Evolutionary conservation across 1,284 basidiomycete genomes (phyloP).

Genomic region (Meira nashicola): DNA sequence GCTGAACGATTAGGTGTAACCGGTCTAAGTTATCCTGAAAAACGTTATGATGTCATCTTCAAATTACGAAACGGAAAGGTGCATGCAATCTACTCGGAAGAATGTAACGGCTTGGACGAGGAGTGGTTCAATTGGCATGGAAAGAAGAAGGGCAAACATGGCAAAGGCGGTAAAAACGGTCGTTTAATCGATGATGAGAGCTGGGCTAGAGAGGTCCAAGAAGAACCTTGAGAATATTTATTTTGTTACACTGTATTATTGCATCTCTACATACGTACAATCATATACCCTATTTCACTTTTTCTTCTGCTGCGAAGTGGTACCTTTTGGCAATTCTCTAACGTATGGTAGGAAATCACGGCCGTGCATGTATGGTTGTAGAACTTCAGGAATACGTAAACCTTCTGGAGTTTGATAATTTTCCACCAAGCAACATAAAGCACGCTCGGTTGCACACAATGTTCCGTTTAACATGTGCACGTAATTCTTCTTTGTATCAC

Average conservation of each 20-base stretch:
- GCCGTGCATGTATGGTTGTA: conserved; percentile 93
- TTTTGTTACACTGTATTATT: conserved; percentile 1
- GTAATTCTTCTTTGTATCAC: conserved; percentile 50
- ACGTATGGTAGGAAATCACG: conserved; percentile 85
- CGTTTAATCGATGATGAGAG: conserved; percentile 14
- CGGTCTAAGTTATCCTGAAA: conserved; percentile 10
- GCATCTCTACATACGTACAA: neutral
- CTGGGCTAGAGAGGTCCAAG: conserved; percentile 10
- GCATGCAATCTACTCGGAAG: conserved; percentile 13
- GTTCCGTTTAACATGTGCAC: conserved; percentile 64
- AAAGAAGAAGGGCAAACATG: conserved; percentile 10
- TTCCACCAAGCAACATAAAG: conserved; percentile 94
- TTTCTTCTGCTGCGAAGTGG: conserved; percentile 64
- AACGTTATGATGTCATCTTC: conserved; percentile 19
- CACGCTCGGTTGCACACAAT: conserved; percentile 90
- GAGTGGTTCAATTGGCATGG: conserved; percentile 15
- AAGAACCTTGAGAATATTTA: neutral
- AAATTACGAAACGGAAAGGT: conserved; percentile 12
- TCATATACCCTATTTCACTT: conserved; percentile 12
- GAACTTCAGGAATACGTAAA: conserved; percentile 76
- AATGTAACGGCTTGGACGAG: conserved; percentile 16
- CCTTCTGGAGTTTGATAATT: conserved; percentile 97
- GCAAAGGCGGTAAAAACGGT: conserved; percentile 3
- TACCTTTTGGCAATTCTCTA: conserved; percentile 67
- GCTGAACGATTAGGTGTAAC: conserved; percentile 14